A percentile compares a stretch with the other conserved stretches of the same genome.
Evolutionary conservation across 306 rosid species (phyloP).

Genomic region (Rubus idaeus): DNA sequence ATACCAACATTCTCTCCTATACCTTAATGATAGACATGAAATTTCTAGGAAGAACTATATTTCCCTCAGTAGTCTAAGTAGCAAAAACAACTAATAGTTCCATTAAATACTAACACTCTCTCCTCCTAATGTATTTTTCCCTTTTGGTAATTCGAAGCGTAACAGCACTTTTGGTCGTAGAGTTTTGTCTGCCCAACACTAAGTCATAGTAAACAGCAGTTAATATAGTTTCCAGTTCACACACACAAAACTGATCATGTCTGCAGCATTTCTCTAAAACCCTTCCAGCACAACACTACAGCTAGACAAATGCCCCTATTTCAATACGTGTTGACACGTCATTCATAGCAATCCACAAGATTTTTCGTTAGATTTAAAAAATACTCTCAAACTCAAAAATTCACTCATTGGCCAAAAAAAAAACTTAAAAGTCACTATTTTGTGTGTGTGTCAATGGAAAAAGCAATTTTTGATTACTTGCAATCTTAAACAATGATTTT

Average conservation of each 20-base stretch:
- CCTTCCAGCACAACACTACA: too few relatives aligned
- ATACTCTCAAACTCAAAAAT: not conserved
- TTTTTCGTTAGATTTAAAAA: not conserved
- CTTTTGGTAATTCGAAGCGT: not conserved
- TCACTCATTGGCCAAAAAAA: not conserved
- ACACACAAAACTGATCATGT: not conserved
- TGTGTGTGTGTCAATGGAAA: not conserved
- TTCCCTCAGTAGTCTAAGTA: not conserved
- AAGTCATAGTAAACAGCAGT: not conserved
- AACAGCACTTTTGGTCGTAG: not conserved
- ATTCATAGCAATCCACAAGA: too few relatives aligned
- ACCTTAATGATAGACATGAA: not conserved
- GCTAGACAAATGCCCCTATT: too few relatives aligned
- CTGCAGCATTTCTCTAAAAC: not conserved
- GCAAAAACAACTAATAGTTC: too few relatives aligned
- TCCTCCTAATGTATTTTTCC: not conserved
- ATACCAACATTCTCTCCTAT: not conserved
- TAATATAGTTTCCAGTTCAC: not conserved
- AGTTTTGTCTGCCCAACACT: not conserved
- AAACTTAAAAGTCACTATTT: too few relatives aligned
- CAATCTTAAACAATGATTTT: not conserved
- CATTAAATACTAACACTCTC: not conserved
- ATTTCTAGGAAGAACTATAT: not conserved
- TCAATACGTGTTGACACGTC: too few relatives aligned
- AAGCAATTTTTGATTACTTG: not conserved